Conservation (phyloP, 2,329 filamentous ascomycete genomes). For the Xylaria sp. region DNA sequence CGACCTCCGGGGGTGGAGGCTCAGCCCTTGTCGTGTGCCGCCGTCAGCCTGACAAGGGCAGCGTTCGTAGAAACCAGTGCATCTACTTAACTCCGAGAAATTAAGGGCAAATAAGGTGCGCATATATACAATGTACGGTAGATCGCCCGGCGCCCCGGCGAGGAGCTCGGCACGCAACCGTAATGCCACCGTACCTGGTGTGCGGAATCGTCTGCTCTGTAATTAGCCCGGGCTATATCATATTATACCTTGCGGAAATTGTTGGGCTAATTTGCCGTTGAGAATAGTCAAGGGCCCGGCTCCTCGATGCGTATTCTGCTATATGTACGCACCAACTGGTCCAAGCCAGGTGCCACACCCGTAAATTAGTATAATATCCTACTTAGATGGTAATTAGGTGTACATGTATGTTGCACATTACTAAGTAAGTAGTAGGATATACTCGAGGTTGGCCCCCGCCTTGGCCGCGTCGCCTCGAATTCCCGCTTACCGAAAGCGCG, state of each 20-base stretch:
- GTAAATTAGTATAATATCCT: too few relatives aligned
- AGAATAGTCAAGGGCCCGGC: not conserved
- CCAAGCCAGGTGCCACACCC: not conserved
- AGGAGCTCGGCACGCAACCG: not conserved
- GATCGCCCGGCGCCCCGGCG: not conserved
- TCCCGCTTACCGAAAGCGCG: slow-evolving; percentile 3
- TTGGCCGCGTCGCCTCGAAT: not conserved
- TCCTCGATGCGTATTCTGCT: too few relatives aligned
- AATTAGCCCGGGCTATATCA: too few relatives aligned
- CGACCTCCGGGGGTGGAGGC: not conserved
- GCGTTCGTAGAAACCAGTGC: not conserved
- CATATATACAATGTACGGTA: too few relatives aligned
- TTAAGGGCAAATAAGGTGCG: too few relatives aligned
- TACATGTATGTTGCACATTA: not conserved
- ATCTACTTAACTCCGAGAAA: too few relatives aligned
- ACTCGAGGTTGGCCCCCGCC: too few relatives aligned
- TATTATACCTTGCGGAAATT: too few relatives aligned
- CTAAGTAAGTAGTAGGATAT: too few relatives aligned
- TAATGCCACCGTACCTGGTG: not conserved
- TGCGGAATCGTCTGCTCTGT: too few relatives aligned
- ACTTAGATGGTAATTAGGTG: too few relatives aligned
- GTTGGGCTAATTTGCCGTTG: slow-evolving; percentile 2
- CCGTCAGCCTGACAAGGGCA: not conserved
- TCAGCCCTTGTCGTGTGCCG: not conserved
- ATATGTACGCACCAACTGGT: not conserved